These are phyloP conservation scores for Cutaneotrichosporon sp. DNA, from an alignment of 1,284 basidiomycete genomes.

Conservation along the genomic window DNA sequence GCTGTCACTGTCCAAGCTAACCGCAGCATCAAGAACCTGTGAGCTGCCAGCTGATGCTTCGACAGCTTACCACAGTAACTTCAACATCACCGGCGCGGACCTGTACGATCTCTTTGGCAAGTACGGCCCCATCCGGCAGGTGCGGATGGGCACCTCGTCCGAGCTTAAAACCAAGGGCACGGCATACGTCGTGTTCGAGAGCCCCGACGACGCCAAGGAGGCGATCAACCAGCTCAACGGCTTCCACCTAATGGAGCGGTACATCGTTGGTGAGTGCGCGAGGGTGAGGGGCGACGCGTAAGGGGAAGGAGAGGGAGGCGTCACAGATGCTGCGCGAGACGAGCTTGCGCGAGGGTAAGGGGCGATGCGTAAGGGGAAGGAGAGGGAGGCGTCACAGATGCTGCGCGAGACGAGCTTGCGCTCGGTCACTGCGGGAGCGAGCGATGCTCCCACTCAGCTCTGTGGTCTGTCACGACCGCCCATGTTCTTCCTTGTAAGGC, in stretches of 20 bases:
- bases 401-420: too few species aligned
- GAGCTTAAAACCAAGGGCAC: constrained; percentile 86
- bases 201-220: constrained; percentile 75
- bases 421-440: too few species aligned
- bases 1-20: constrained; percentile 13
- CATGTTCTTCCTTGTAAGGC: too few species aligned
- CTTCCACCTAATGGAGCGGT: constrained; percentile 96
- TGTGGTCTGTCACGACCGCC: too few species aligned
- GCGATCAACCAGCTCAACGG: constrained; percentile 96
- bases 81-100: constrained; percentile 86
- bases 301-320: too few species aligned
- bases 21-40: constrained; percentile 52
- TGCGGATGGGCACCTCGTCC: constrained; percentile 85
- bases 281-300: neutral
- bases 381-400: too few species aligned
- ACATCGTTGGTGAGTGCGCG: constrained; percentile 76
- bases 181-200: constrained; percentile 74
- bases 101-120: constrained; percentile 97
- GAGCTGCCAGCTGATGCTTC: constrained; percentile 15
- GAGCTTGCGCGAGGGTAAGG: too few species aligned
- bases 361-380: neutral
- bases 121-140: constrained; percentile 95
- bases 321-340: too few species aligned
- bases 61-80: constrained; percentile 60
- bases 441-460: too few species aligned